Base-by-base conservation (phyloP, 805 yeast species). In the Saccharomycopsis fodiens region DNA sequence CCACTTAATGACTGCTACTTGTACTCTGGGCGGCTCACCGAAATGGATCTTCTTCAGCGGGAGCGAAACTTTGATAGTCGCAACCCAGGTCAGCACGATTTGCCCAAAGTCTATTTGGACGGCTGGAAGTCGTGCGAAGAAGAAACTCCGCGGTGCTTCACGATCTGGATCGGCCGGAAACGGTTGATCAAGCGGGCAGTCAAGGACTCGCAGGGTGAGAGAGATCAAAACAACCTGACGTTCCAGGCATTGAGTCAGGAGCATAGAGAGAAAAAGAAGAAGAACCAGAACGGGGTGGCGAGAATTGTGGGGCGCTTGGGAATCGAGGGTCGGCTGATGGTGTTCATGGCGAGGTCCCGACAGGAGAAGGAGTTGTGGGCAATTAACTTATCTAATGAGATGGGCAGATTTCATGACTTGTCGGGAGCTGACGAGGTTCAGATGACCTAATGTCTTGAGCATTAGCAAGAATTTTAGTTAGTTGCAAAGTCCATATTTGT, bases 301-400 rank as follows among this genome's bases (percentile, higher is more conserved):
- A 72, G 61, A 40, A 60, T 74, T 57, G 73, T 73, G 3, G 66
- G 72, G 15, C 70, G 75, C 44, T 61, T 83, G 32, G 91, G 89
- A 3, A 73, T 76, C 2, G 72, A 80, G 1, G 93, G 95, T 1
- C 69, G 69, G 42, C 71, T 79, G 38, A 67, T 83, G 65, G 80
- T 83, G 2, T 88, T 89, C 58, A 71, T 87, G 75, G 81, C 96
- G 7, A 63, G 88, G 39, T 85, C 95, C 1, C 65, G 91, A 34
- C 82, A 82, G 51, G 95, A 87, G 54, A 68, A 89, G 44, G 96
- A 91, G 56, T 51, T 76, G 27, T 89, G 97, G 97, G 89, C 85
- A 1, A 53, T 22, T 3, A 40, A 29, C 22, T 46, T 51, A n/a
- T 23, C 38, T 2, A 35, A 51, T 19, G 50, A 49, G 22, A 43